Evolutionary conservation across 306 rosid species (phyloP).

Genomic region (Abrus pulchellus): DNA sequence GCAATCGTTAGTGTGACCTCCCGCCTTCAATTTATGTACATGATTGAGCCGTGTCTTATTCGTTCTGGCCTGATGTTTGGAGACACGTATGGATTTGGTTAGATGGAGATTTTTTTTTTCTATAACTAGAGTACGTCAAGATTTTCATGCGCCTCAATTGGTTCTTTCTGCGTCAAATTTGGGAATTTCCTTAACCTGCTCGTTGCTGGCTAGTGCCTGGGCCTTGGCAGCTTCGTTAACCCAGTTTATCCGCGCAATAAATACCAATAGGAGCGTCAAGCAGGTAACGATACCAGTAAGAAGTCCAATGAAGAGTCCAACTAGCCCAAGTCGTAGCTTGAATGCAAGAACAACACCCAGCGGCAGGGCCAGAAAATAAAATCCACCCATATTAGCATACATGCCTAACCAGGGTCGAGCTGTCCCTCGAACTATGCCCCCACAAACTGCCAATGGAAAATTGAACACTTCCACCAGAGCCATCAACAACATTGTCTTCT

Average conservation of each 20-base stretch:
- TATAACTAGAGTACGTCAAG: constrained; percentile 23
- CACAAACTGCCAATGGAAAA: constrained; percentile 81
- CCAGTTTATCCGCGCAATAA: constrained; percentile 76
- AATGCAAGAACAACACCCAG: constrained; percentile 74
- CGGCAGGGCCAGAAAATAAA: constrained; percentile 82
- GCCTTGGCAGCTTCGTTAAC: constrained; percentile 72
- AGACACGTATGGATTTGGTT: neutral
- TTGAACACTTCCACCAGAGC: constrained; percentile 79
- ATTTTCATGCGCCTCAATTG: constrained; percentile 37
- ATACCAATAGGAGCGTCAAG: constrained; percentile 59
- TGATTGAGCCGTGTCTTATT: constrained; percentile 22
- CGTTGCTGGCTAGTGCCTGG: constrained; percentile 47
- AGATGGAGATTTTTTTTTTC: neutral
- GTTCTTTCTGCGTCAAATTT: constrained; percentile 39
- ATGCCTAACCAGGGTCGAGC: constrained; percentile 81
- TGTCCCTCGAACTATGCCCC: constrained; percentile 85
- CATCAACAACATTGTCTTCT: constrained; percentile 80
- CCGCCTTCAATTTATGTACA: neutral
- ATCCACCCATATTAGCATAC: constrained; percentile 82
- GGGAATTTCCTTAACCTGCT: constrained; percentile 24
- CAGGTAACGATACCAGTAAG: constrained; percentile 63
- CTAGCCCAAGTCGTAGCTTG: constrained; percentile 67
- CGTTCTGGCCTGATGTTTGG: neutral
- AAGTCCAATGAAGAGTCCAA: constrained; percentile 76
- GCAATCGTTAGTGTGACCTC: neutral